phyloP scores from a whole-genome alignment of 495 filamentous ascomycete species.

The Xylaria palmicola region DNA sequence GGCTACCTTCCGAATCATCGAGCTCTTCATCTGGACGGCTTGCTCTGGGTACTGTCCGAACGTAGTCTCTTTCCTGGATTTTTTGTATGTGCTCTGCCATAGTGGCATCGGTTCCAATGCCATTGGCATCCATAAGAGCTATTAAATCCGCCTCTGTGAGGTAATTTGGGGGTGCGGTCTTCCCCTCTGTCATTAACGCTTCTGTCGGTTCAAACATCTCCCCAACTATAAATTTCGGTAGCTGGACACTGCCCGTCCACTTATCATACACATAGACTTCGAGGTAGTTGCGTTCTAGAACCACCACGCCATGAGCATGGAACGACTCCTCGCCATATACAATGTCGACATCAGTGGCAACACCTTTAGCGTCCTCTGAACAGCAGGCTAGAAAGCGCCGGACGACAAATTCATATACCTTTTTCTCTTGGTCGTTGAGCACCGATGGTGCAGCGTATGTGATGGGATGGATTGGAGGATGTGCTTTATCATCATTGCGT shows the following conservation, averaged over 20 bases:
- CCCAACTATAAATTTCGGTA: conserved; percentile 73
- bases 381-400: conserved; percentile 95
- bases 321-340: conserved; percentile 83
- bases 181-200: conserved; percentile 82
- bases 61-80: conserved; percentile 87
- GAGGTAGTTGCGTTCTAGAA: conserved; percentile 86
- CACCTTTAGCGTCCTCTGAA: conserved; percentile 87
- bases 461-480: conserved; percentile 95
- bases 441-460: conserved; percentile 65
- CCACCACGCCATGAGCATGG: conserved; percentile 75
- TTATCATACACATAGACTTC: conserved; percentile 96
- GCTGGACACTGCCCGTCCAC: conserved; percentile 82
- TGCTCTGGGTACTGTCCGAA: conserved; percentile 58
- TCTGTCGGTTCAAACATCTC: conserved; percentile 88
- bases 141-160: conserved; percentile 97
- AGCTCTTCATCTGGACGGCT: conserved; percentile 25
- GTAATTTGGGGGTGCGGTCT: conserved; percentile 79
- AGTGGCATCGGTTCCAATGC: conserved; percentile 96
- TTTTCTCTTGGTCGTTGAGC: conserved; percentile 65
- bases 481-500: conserved; percentile 89
- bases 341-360: conserved; percentile 80
- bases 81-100: conserved; percentile 99
- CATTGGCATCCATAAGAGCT: conserved; percentile 96
- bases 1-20: conserved; percentile 33
- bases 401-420: conserved; percentile 91